phyloP scores from a whole-genome alignment of 1,139 yeast species.

The Blastobotrys aristatus region DNA sequence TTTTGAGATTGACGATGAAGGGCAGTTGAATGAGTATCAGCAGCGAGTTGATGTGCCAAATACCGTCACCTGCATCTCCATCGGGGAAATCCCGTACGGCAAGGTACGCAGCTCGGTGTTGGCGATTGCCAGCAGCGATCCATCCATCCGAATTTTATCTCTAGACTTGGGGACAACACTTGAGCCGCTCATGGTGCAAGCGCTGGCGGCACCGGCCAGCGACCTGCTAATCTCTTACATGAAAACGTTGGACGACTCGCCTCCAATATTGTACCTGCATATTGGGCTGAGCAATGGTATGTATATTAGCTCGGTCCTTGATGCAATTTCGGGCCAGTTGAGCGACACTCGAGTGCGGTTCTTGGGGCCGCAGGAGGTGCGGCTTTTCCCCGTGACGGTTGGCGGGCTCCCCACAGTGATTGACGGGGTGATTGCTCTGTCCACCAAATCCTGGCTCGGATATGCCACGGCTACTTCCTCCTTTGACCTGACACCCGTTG shows the following conservation, averaged over 20 bases:
- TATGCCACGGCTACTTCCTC: conserved; percentile 25
- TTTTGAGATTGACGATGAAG: conserved; percentile 69
- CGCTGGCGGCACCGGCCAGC: conserved; percentile 54
- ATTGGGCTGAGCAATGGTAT: conserved; percentile 82
- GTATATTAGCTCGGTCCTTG: conserved; percentile 59
- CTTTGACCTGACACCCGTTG: conserved; percentile 33
- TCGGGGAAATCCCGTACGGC: conserved; percentile 52
- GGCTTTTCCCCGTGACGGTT: conserved; percentile 39
- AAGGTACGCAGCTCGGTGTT: conserved; percentile 51
- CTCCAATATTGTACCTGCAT: conserved; percentile 44
- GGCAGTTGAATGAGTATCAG: conserved; percentile 65
- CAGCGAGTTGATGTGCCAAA: conserved; percentile 54
- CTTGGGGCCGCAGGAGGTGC: conserved; percentile 63
- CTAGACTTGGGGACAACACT: conserved; percentile 59
- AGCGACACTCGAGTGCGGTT: conserved; percentile 67
- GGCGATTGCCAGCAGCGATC: conserved; percentile 68
- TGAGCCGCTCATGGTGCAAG: conserved; percentile 62
- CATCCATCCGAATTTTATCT: conserved; percentile 65
- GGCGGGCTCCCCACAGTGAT: conserved; percentile 4
- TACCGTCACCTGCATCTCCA: conserved; percentile 47
- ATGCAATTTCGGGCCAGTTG: conserved; percentile 56
- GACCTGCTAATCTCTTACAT: conserved; percentile 46
- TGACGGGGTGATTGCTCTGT: conserved; percentile 35
- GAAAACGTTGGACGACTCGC: conserved; percentile 22
- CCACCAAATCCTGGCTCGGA: conserved; percentile 42